Base-by-base conservation (phyloP, 768 basidiomycete species). In the Auriscalpium orientale region DNA sequence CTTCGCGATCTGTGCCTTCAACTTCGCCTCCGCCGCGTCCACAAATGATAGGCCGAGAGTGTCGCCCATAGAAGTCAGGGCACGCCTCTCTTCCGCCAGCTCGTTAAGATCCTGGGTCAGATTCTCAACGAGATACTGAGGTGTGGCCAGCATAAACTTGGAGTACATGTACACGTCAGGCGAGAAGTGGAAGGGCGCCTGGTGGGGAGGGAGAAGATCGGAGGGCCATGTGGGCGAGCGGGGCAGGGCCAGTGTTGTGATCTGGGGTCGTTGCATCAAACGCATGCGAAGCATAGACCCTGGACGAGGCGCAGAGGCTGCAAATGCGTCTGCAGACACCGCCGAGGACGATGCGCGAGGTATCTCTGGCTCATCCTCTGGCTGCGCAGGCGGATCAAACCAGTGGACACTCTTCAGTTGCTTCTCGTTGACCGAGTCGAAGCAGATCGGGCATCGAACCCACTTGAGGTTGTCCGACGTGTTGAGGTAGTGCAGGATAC, bases 131-230 rank as follows among this genome's bases (percentile, higher is more conserved):
- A 98, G 79, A 68, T 95, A 90, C 1, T 81, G 76, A 1, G 95
- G 92, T 0, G 94, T 92, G 18, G 92, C 93, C 22, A 98, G 83
- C 94, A 98, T 97, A 74, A 98, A 97, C 66, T 91, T 93, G 18
- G 94, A 80, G 68, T 88, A 97, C 40, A 74, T 73, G 60, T 85
- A 84, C 43, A 97, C 89, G 65, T 98, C 93, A 0, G 95, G 97
- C 20, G 95, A 77, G 74, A 99, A 98, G 67, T 97, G 83, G 75
- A 95, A 98, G 8, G 97, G 95, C 0, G 93, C 91, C 65, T 94
- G 87, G 61, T 95, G 91, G 18, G 93, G 89, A 13, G 91, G 87
- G 34, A 97, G 73, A 2, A 95, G 79, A 57, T 95, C 93, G 1
- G 93, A 95, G 2, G 93, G 95, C 95, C 95, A 99, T 3, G 92